Conservation (phyloP, 106 monocot species). For the Hemerocallis citrina region DNA sequence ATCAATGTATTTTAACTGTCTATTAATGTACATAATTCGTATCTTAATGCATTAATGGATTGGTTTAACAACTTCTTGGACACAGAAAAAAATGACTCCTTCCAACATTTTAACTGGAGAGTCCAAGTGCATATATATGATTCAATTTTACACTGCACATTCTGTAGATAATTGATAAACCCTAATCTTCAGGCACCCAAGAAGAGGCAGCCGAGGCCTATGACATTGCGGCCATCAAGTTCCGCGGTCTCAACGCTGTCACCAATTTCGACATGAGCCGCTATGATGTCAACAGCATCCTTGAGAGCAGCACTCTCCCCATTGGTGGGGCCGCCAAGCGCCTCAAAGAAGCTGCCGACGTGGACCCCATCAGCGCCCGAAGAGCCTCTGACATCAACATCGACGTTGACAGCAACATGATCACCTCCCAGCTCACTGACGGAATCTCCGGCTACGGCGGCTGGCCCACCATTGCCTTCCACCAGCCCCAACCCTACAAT, state of each 20-base stretch:
- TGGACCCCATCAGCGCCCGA: conserved; percentile 20
- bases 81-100: no score
- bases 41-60: no score
- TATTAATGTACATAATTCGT: not conserved
- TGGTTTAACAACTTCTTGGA: no score
- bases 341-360: conserved; percentile 51
- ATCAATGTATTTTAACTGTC: not conserved
- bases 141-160: not conserved
- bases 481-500: conserved; percentile 35
- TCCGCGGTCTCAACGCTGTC: conserved; percentile 91
- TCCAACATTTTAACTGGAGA: no score
- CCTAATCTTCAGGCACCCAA: conserved; percentile 75
- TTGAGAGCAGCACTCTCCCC: conserved; percentile 86
- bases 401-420: conserved; percentile 10
- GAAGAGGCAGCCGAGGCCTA: conserved; percentile 99
- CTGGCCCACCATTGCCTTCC: conserved; percentile 78
- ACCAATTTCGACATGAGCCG: conserved; percentile 99
- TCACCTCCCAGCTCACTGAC: conserved; percentile 31
- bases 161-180: not conserved
- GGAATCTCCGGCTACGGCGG: conserved; percentile 17
- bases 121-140: not conserved
- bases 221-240: conserved; percentile 97
- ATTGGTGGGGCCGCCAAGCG: conserved; percentile 91
- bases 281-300: conserved; percentile 96
- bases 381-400: conserved; percentile 7